Percentiles rank a stretch among this genome's conserved stretches.
These are phyloP conservation scores for Fragosphaeria purpurea DNA, from an alignment of 2,329 filamentous ascomycete species.

Conservation along the genomic window DNA sequence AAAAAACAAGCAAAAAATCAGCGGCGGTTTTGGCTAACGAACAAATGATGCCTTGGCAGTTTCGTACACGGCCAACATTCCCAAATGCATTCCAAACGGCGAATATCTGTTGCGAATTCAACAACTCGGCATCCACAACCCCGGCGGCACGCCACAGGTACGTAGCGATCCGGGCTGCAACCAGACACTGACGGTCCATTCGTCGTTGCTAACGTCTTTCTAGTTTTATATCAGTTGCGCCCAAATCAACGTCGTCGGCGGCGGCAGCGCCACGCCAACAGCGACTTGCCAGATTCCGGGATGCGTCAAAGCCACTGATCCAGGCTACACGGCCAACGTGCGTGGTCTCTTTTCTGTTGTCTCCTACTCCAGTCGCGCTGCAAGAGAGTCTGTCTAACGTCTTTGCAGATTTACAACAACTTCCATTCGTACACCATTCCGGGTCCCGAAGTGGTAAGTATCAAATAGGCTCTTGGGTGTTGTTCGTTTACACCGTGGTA, in stretches of 20 bases:
- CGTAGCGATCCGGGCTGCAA: not conserved
- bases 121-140: constrained; percentile 50
- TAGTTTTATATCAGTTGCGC: constrained; percentile 40
- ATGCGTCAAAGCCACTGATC: constrained; percentile 20
- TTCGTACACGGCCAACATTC: constrained; percentile 34
- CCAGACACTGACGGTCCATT: no score
- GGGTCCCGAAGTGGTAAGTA: constrained; percentile 8
- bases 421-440: constrained; percentile 13
- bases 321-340: constrained; percentile 36
- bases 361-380: no score
- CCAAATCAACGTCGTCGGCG: constrained; percentile 35
- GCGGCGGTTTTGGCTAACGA: no score
- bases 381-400: not conserved
- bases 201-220: not conserved
- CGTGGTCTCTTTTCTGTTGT: constrained; percentile 7
- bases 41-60: constrained; percentile 7
- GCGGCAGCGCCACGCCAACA: constrained; percentile 22
- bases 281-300: constrained; percentile 29
- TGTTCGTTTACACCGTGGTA: no score
- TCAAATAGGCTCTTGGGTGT: no score
- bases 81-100: constrained; percentile 41
- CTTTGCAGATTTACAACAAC: constrained; percentile 12
- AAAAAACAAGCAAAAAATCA: no score
- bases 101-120: constrained; percentile 52
- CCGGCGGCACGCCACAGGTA: constrained; percentile 30